Percentiles rank a stretch among this genome's conserved stretches.
Evolutionary conservation across 2,329 filamentous ascomycete genomes (phyloP).

Genomic region (Plenodomus tracheiphilus): DNA sequence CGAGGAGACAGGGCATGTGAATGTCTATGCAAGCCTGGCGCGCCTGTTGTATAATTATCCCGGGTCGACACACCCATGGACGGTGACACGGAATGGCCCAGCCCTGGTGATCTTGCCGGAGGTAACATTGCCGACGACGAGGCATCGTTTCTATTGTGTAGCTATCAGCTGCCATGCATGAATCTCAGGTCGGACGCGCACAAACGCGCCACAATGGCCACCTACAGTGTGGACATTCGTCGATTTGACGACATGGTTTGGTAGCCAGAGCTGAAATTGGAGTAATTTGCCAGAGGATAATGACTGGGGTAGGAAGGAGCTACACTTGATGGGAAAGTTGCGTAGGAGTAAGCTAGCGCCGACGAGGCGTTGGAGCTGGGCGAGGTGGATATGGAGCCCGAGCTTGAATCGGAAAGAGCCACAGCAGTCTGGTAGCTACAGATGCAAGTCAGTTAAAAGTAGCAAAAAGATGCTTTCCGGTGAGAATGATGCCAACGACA

Average conservation of each 20-base stretch:
- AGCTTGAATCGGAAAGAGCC: constrained; percentile 60
- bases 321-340: constrained; percentile 38
- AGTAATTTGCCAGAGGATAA: constrained; percentile 39
- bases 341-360: constrained; percentile 49
- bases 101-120: constrained; percentile 47
- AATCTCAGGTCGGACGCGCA: constrained; percentile 35
- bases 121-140: constrained; percentile 54
- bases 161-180: constrained; percentile 47
- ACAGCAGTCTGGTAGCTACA: constrained; percentile 56
- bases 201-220: constrained; percentile 42
- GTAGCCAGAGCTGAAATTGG: constrained; percentile 42
- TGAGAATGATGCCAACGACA: constrained; percentile 38
- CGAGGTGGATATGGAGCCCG: constrained; percentile 58
- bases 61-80: constrained; percentile 46
- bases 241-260: constrained; percentile 45
- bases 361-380: constrained; percentile 56
- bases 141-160: constrained; percentile 48
- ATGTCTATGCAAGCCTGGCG: constrained; percentile 42
- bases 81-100: constrained; percentile 48
- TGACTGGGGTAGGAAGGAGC: constrained; percentile 42
- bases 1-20: constrained; percentile 42
- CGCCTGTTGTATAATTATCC: constrained; percentile 50
- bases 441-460: constrained; percentile 39
- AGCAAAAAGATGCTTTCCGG: constrained; percentile 34
- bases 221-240: constrained; percentile 51